Conservation (phyloP, 2,329 filamentous ascomycete species). For the Ascosphaera acerosa region DNA sequence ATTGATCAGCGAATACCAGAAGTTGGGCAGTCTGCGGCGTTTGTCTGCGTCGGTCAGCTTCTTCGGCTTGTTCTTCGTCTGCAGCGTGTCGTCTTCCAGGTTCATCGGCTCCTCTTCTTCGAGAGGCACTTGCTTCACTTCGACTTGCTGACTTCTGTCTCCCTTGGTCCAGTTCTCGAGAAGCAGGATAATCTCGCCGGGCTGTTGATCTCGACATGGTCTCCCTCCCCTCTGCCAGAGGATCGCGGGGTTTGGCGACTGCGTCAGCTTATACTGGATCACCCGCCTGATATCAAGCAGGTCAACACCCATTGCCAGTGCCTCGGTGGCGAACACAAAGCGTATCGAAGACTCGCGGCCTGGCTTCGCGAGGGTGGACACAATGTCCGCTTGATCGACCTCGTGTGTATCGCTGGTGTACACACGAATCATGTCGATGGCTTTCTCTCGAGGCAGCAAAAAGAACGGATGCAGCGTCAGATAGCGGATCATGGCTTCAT, state of each 20-base stretch:
- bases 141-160: too few relatives aligned
- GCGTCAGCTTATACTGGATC: slow-evolving; percentile 3
- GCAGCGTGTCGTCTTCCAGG: too few relatives aligned
- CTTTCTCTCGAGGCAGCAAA: too few relatives aligned
- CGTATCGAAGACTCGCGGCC: background rate
- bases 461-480: background rate
- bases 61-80: too few relatives aligned
- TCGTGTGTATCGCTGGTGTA: background rate
- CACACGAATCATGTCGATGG: background rate
- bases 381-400: background rate
- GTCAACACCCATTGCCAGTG: slow-evolving; percentile 4
- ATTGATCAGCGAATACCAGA: background rate
- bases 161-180: background rate
- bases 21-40: background rate
- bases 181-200: background rate
- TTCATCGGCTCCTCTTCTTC: too few relatives aligned
- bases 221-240: background rate
- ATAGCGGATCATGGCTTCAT: background rate
- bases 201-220: background rate
- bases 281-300: slow-evolving; percentile 4
- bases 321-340: slow-evolving; percentile 1
- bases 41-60: background rate
- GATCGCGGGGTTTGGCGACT: background rate
- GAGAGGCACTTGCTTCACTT: too few relatives aligned
- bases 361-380: background rate